Base-by-base conservation (phyloP, 1,284 basidiomycete species). In the Marasmius fiardii region DNA sequence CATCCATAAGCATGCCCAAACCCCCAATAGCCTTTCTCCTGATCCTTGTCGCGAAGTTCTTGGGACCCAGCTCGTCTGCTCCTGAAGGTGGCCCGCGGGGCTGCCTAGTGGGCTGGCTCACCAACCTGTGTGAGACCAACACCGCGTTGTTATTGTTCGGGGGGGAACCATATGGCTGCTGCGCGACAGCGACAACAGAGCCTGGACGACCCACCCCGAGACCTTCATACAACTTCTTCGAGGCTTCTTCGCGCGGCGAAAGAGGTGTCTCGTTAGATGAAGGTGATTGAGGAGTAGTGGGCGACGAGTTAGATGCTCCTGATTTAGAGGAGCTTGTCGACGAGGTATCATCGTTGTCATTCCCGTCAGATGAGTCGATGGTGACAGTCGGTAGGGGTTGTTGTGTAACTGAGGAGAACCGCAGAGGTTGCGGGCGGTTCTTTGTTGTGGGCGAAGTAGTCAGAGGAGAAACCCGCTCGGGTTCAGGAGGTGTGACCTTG, bases 41-140 rank as follows among this genome's bases (percentile, higher is more conserved):
- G 69, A 88, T 86, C 63, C 90, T 82, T 21, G 84, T 83, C 16
- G 92, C 92, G 74, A 95, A 95, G 73, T 95, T 95, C 78, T 89
- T 90, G 48, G 88, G 83, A n/a, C 87, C 86, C 43, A 95, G 81
- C 68, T 94, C 92, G 65, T 93, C 90, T 56, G 85, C 82, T 67
- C 88, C 89, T 24, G 89, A 89, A 53, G 92, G 92, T 55, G 92
- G 92, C 61, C 92, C 92, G 58, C 83, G 82, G 60, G 92, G 92
- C 76, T 94, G 92, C 71, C 92, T 85, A 51, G 85, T 77, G 48
- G 89, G 85, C 65, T 85, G 81, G 68, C 83, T 86, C 58, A 77
- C 76, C 71, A 85, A 68, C 73, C 83, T 81, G 74, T 83, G 77
- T 68, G 67, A 72, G 45, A 63, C 65, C 54, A 57, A 54, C 65